A percentile compares a stretch with the other conserved stretches of the same genome.
Evolutionary conservation across 306 rosid genomes (phyloP).

Genomic region (Hylodesmum podocarpum): DNA sequence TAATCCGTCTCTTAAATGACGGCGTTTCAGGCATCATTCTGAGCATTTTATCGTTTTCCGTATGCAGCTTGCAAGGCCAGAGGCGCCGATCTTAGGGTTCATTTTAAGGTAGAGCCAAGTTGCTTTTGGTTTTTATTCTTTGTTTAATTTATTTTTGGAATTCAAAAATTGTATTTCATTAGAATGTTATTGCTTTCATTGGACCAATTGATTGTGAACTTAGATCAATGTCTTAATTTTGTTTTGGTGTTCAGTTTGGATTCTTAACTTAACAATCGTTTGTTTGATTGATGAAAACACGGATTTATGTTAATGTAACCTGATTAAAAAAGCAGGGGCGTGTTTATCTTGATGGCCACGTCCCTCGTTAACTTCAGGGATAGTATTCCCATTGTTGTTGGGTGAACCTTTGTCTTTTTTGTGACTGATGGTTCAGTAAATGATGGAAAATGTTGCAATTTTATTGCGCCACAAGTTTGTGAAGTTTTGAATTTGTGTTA

Average conservation of each 20-base stretch:
- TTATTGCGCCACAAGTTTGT: background rate
- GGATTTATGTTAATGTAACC: background rate
- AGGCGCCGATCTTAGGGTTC: conserved; percentile 87
- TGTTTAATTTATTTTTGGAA: background rate
- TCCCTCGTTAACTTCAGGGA: conserved; percentile 59
- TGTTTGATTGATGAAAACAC: background rate
- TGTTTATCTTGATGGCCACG: conserved; percentile 29
- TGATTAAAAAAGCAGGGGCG: conserved; percentile 25
- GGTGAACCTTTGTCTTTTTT: conserved; percentile 66
- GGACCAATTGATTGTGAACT: background rate
- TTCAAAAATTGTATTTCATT: background rate
- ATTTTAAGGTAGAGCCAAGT: conserved; percentile 66
- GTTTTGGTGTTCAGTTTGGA: background rate
- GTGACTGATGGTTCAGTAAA: conserved; percentile 73
- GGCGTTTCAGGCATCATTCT: background rate
- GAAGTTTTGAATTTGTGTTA: background rate
- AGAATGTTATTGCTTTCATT: background rate
- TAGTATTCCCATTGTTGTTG: conserved; percentile 51
- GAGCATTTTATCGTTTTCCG: background rate
- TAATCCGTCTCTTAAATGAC: background rate
- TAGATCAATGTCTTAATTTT: background rate
- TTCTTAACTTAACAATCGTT: background rate
- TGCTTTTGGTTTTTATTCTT: background rate
- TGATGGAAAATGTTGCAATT: conserved; percentile 38
- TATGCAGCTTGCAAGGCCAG: conserved; percentile 91